phyloP scores from a whole-genome alignment of 345 rosid genomes.

The Litchi chinensis region DNA sequence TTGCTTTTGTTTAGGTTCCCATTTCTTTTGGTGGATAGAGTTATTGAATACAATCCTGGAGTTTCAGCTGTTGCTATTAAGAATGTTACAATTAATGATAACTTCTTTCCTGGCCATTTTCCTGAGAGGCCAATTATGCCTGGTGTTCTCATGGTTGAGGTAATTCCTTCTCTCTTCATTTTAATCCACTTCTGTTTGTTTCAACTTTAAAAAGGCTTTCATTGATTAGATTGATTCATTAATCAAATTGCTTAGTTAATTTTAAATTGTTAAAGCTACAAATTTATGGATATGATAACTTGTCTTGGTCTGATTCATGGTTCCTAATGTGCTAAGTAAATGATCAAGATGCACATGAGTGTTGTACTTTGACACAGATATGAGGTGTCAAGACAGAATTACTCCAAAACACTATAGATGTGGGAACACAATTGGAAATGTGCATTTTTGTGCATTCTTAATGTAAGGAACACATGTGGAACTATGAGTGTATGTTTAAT shows the following conservation, averaged over 20 bases:
- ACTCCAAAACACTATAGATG: too few relatives aligned
- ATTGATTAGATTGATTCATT: background rate
- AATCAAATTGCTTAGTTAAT: background rate
- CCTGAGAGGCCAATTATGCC: constrained; percentile 99
- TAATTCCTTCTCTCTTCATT: constrained; percentile 24
- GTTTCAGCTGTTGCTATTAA: constrained; percentile 94
- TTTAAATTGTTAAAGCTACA: background rate
- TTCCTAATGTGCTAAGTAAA: background rate
- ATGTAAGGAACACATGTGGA: background rate
- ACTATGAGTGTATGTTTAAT: background rate
- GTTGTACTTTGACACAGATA: background rate
- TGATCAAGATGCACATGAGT: background rate
- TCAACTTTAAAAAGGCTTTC: background rate
- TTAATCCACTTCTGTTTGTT: background rate
- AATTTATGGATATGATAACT: background rate
- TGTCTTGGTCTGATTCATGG: background rate
- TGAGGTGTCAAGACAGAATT: background rate
- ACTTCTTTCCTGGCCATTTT: constrained; percentile 98
- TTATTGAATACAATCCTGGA: constrained; percentile 91
- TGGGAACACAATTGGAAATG: background rate
- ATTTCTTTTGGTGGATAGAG: constrained; percentile 98
- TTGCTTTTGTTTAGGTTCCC: constrained; percentile 64
- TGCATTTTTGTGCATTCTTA: background rate
- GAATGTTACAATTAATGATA: constrained; percentile 96
- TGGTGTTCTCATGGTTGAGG: constrained; percentile 99